A percentile compares a stretch with the other conserved stretches of the same genome.
Evolutionary conservation across 768 basidiomycete genomes (phyloP).

Genomic region (Leucocoprinus sp.): DNA sequence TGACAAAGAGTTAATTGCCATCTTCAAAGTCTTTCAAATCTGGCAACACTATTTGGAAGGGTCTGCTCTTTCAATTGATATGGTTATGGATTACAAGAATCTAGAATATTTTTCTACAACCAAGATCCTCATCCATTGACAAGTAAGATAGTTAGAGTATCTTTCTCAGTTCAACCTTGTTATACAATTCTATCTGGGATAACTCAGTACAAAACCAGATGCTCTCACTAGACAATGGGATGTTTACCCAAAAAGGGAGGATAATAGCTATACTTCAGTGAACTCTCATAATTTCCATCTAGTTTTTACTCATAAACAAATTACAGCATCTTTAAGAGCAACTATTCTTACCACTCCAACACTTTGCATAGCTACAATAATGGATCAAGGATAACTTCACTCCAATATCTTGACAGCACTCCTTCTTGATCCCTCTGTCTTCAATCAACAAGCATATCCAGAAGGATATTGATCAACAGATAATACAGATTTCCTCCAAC

Average conservation of each 20-base stretch:
- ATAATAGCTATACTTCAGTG: not conserved
- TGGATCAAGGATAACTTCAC: not conserved
- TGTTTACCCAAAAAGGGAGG: not conserved
- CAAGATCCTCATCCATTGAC: not conserved
- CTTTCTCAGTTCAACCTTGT: no score
- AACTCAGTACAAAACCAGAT: not conserved
- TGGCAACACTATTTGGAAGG: conserved; percentile 6
- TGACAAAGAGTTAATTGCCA: conserved; percentile 16
- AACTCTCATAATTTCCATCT: not conserved
- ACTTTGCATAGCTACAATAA: not conserved
- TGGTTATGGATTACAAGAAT: conserved; percentile 17
- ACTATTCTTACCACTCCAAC: not conserved
- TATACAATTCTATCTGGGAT: not conserved
- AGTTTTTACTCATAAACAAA: not conserved
- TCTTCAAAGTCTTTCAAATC: no score
- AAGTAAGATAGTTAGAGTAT: not conserved
- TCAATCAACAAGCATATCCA: not conserved
- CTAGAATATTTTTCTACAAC: conserved; percentile 21
- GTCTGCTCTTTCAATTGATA: conserved; percentile 3
- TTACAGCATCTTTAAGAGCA: no score
- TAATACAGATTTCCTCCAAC: not conserved
- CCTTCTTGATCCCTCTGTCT: no score
- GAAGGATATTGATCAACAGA: not conserved
- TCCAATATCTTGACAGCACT: not conserved
- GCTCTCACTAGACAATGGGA: not conserved